Evolutionary conservation across 805 yeast species (phyloP).

Genomic region (Cyberlindnera euphorbiiphila): DNA sequence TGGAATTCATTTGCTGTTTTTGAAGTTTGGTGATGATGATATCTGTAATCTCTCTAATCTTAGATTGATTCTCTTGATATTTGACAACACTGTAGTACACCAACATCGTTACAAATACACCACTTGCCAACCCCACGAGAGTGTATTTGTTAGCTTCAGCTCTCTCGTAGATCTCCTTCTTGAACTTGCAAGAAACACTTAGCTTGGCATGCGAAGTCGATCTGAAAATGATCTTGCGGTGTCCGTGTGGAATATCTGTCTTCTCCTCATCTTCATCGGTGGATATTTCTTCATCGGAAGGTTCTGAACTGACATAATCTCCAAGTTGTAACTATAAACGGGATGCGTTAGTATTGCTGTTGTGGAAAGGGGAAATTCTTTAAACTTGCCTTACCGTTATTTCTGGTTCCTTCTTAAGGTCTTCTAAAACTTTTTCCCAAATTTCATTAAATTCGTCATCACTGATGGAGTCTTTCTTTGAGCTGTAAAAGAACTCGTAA

Average conservation of each 20-base stretch:
- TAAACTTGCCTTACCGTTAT: slow-evolving; percentile 73
- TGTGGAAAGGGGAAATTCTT: background rate
- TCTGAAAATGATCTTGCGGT: slow-evolving; percentile 49
- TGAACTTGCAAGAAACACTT: slow-evolving; percentile 52
- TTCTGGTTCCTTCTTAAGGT: slow-evolving; percentile 63
- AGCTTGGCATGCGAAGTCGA: slow-evolving; percentile 66
- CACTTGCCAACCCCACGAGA: slow-evolving; percentile 6
- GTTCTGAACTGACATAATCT: slow-evolving; percentile 38
- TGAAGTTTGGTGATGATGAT: slow-evolving; percentile 50
- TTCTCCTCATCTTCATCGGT: slow-evolving; percentile 37
- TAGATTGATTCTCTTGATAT: slow-evolving; percentile 36
- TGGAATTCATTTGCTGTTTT: slow-evolving; percentile 37
- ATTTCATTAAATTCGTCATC: slow-evolving; percentile 69
- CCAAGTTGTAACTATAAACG: slow-evolving; percentile 22
- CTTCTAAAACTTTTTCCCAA: slow-evolving; percentile 63
- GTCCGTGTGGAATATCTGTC: slow-evolving; percentile 33
- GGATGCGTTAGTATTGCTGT: slow-evolving; percentile 23
- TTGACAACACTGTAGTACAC: slow-evolving; percentile 35
- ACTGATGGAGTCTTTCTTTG: slow-evolving; percentile 29
- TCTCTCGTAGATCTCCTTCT: slow-evolving; percentile 44
- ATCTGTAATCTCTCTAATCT: slow-evolving; percentile 42
- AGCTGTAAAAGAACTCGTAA: slow-evolving; percentile 44
- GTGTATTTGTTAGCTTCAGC: slow-evolving; percentile 27
- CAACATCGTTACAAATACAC: slow-evolving; percentile 5
- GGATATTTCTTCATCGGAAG: slow-evolving; percentile 35